Base-by-base conservation (phyloP, 176 grass and related monocot species). In the Phoenix roebelenii region DNA sequence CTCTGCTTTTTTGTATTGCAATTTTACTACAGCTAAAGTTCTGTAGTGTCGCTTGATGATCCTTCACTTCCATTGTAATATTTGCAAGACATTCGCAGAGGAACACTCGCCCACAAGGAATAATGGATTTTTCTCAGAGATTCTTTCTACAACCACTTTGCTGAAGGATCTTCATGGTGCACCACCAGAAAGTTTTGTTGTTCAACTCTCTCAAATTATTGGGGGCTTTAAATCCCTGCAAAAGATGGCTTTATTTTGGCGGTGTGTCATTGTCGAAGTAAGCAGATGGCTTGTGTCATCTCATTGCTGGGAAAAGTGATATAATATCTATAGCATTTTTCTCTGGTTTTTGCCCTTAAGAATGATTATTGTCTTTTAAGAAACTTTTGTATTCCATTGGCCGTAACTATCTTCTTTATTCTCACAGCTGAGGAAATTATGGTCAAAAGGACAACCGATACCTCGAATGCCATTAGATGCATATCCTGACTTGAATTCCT, bases 211-310 rank as follows among this genome's bases (percentile, higher is more conserved):
- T 72, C 32, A 76, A 32, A 69, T 83, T 72, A 73, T 98, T 71
- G 87, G 84, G 48, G 69, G 70, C 25, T 75, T 88, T 74, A 98
- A 76, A 83, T 98, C 82, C 16, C 55, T 89, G 53, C 70, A 92
- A 70, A 98, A 92, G 76, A 85, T 92, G 82, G 84, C 72, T 28
- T 88, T 74, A 49, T 87, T 92, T 82, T 98, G 93, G 93, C 81
- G 64, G 18, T 78, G 53, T 18, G 54, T 98, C 60, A 54, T 92
- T 80, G 12, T 73, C 30, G 78, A 88, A 82, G 93, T 98, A 60
- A 64, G 73, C 68, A 64, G 19, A 59, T 16, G 26, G 60, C 7
- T 66, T n/a, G 12, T 62, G 32, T 16, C 4, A 63, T 19, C 32
- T 35, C 32, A 35, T 35, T 35, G 5, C 0, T 35, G 5, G 32